Evolutionary conservation across 192 early-diverging fungal species (phyloP), one percentile per base, ranked within the genome.

Genomic region (Coemansia sp.): DNA sequence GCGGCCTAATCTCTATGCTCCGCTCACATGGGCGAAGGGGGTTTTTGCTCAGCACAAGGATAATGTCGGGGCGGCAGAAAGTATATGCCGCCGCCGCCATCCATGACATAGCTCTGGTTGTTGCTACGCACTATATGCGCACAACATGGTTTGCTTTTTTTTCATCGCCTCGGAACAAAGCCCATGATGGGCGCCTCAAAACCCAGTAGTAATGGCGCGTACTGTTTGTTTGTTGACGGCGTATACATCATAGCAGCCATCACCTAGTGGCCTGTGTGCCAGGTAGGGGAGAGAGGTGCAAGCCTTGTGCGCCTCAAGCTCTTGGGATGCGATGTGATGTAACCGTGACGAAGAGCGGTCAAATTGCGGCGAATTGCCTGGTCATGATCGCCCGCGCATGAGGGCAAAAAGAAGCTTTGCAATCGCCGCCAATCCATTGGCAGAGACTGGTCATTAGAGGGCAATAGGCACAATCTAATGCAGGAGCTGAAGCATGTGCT

Each of bases 381-480:
- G 55, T 12, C 55, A 33, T 18, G 55, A 29, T 59, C 55, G 31
- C 55, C 29, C 38, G 36, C 38, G 12, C 36, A 22, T 12, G 15
- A 38, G 22, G 34, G 18, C 47, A 51, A 51, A 51, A 51, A 51
- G 38, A 15, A 40, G 18, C 61, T 63, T 34, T 3, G 38, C 61
- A 12, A 63, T 63, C 61, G 61, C 61, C 16, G 61, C 2, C n/a
- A 38, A 63, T 63, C 61, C 10, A 63, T 63, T 63, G 61, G 55
- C 31, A 59, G 55, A 59, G 52, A 55, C 24, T 55, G 31, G 55
- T 59, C 55, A 18, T 59, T 15, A 59, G 33, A 22, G 55, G n/a
- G 20, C 5, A 20, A 51, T 22, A 22, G 47, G 9, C 29, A 59
- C 55, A 59, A 34, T 34, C 31, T 4, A 59, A 29, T 34, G 55